phyloP scores from a whole-genome alignment of 805 yeast genomes.

The Candida jianshihensis region DNA sequence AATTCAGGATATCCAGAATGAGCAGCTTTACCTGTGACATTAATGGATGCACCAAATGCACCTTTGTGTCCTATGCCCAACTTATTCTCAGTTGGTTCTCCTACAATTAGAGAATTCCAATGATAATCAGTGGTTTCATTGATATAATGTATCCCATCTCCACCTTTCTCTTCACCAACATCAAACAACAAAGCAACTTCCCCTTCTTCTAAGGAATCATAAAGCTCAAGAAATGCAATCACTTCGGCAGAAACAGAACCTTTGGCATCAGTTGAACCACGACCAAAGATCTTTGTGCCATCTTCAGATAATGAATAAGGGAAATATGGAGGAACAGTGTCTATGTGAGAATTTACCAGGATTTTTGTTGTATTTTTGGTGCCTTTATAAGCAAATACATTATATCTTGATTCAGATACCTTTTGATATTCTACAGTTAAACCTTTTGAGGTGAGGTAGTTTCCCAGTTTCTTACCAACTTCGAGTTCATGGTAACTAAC shows the following conservation, averaged over 20 bases:
- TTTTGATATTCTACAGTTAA: slow-evolving; percentile 39
- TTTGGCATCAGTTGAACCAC: slow-evolving; percentile 63
- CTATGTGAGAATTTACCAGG: slow-evolving; percentile 54
- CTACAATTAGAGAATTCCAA: slow-evolving; percentile 57
- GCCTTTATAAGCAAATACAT: slow-evolving; percentile 52
- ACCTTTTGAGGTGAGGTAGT: slow-evolving; percentile 3
- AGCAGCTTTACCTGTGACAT: slow-evolving; percentile 43
- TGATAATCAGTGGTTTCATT: slow-evolving; percentile 30
- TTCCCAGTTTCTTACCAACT: slow-evolving; percentile 2
- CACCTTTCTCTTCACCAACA: slow-evolving; percentile 58
- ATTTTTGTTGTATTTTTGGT: slow-evolving; percentile 35
- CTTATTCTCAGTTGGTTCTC: slow-evolving; percentile 65
- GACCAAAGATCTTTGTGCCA: slow-evolving; percentile 47
- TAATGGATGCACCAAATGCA: slow-evolving; percentile 30
- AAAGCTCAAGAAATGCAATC: slow-evolving; percentile 41
- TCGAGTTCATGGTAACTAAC: slow-evolving; percentile 6
- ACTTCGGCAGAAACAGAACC: slow-evolving; percentile 57
- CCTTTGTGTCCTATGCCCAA: slow-evolving; percentile 68
- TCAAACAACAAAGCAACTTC: slow-evolving; percentile 52
- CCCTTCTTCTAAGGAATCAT: slow-evolving; percentile 38
- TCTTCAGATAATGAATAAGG: slow-evolving; percentile 33
- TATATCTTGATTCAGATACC: slow-evolving; percentile 31
- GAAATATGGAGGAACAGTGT: slow-evolving; percentile 61
- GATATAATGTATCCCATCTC: slow-evolving; percentile 48
- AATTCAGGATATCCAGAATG: slow-evolving; percentile 66